Base-by-base conservation (phyloP, 805 yeast species). In the Ogataea methylovora region DNA sequence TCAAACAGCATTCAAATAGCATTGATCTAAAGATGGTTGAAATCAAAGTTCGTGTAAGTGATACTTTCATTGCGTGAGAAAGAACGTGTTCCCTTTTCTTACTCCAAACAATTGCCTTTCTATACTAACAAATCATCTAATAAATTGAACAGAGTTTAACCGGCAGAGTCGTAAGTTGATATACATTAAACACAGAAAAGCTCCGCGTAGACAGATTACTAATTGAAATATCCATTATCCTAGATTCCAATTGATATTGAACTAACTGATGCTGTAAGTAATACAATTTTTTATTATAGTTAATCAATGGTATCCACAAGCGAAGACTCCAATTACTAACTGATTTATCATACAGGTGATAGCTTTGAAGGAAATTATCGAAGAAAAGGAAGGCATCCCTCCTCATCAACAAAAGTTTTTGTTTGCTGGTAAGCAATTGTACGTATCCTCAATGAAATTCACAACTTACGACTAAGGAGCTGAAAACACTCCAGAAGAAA, bases 381-480 rank as follows among this genome's bases (percentile, higher is more conserved):
- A 92, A 57, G 96, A 90, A 52, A 85, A 85, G 49, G 97, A 90
- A 56, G 98, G 97, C 2, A 90, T 90, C 36, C 96, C 97, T 2
- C 97, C 97, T 9, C 77, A 84, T 21, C 98, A 90, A 61, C 98
- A 92, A 60, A 75, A 95, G 46, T 75, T 90, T 44, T 80, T 90
- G 49, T 86, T 73, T 60, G 79, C 83, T 36, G 98, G 98, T 15
- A 84, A 85, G 46, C 97, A 90, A 63, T 72, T 90, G 81, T 74
- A 63, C 55, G 83, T 69, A 37, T 19, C 18, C 14, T n/a, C 11
- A 13, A 9, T 19, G 11, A 14, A 12, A 11, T 29, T 8, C 7
- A 17, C 13, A 12, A 30, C 5, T 5, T 16, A 13, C n/a, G 8
- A 10, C n/a, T 24, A 24, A 9, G 8, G 8, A 9, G 7, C 7